A percentile compares a stretch with the other conserved stretches of the same genome.
These are phyloP conservation scores for Ophiostoma tasmaniense DNA, from an alignment of 2,329 filamentous ascomycete species.

Conservation along the genomic window DNA sequence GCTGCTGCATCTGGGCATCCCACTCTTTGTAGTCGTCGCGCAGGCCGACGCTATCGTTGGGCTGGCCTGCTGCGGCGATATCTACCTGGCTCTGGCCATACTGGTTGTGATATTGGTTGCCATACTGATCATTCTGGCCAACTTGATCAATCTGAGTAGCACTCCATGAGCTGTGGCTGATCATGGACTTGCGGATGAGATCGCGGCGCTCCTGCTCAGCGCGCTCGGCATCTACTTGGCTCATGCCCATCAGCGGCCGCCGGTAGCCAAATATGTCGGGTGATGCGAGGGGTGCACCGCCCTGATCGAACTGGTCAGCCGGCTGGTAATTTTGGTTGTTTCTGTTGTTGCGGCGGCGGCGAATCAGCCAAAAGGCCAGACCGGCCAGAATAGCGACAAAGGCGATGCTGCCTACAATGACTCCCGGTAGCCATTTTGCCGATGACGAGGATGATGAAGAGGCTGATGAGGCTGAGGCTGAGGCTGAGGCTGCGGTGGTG, in stretches of 20 bases:
- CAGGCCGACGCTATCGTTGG: slow-evolving; percentile 11
- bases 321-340: not conserved
- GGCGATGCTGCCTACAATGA: slow-evolving; percentile 24
- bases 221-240: slow-evolving; percentile 21
- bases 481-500: not conserved
- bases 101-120: not conserved
- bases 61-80: not conserved
- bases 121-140: not conserved
- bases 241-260: slow-evolving; percentile 23
- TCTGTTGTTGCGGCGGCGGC: not conserved
- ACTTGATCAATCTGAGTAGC: slow-evolving; percentile 14
- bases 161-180: slow-evolving; percentile 21
- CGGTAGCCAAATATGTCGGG: slow-evolving; percentile 3
- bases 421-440: slow-evolving; percentile 12
- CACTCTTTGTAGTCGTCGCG: slow-evolving; percentile 33
- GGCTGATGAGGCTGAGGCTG: not conserved
- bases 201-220: slow-evolving; percentile 32
- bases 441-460: not conserved
- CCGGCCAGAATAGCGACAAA: slow-evolving; percentile 21
- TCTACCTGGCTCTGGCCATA: slow-evolving; percentile 13
- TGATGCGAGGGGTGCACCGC: not conserved
- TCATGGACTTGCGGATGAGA: slow-evolving; percentile 39
- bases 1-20: slow-evolving; percentile 27
- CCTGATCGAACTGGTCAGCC: not conserved
- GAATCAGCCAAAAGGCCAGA: slow-evolving; percentile 5